Evolutionary conservation across 345 rosid species (phyloP).

Genomic region (Gossypium rotundifolium): DNA sequence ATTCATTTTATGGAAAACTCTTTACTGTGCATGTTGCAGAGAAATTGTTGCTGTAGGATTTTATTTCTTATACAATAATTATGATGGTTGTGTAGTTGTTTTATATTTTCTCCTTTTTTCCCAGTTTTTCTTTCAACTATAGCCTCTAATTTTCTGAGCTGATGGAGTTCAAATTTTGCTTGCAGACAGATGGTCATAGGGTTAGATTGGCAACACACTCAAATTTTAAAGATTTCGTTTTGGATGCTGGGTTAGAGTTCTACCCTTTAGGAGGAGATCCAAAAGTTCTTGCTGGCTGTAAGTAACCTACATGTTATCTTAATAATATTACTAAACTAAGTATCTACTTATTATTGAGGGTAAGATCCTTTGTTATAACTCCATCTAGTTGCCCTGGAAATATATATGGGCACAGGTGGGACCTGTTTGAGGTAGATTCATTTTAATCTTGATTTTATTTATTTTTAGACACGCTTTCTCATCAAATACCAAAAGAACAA

Average conservation of each 20-base stretch:
- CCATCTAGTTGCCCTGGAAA: neutral
- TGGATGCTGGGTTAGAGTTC: conserved; percentile 96
- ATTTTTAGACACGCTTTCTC: neutral
- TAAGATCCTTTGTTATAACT: neutral
- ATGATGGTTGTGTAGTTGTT: neutral
- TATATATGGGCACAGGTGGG: neutral
- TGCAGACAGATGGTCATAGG: conserved; percentile 99
- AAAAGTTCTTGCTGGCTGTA: conserved; percentile 93
- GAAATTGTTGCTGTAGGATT: neutral
- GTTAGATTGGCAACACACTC: conserved; percentile 98
- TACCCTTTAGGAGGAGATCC: conserved; percentile 97
- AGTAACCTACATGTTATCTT: conserved; percentile 30
- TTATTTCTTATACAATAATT: neutral
- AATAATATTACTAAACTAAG: neutral
- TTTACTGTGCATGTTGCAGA: neutral
- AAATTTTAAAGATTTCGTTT: conserved; percentile 26
- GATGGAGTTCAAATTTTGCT: conserved; percentile 6
- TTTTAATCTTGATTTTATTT: neutral
- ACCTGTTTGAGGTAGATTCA: neutral
- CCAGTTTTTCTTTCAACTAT: neutral
- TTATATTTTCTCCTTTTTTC: neutral
- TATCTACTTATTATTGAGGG: neutral
- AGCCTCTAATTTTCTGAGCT: neutral
- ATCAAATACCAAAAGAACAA: neutral
- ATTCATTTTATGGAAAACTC: neutral